A percentile compares a stretch with the other conserved stretches of the same genome.
These are phyloP conservation scores for Achaetomiella virescens DNA, from an alignment of 495 filamentous ascomycete genomes.

Conservation along the genomic window DNA sequence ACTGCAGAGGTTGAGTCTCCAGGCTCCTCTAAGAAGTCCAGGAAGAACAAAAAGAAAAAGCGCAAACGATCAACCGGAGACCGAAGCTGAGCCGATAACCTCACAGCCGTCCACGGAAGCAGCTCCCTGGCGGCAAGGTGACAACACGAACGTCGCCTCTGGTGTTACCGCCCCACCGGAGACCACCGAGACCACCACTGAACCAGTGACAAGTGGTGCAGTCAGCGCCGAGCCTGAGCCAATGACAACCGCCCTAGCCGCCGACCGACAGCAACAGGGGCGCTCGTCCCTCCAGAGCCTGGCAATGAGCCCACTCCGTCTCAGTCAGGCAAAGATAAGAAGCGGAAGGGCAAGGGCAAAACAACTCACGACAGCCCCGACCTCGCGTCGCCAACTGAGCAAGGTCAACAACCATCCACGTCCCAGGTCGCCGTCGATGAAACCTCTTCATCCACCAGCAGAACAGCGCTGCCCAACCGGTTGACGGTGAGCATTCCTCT, in stretches of 20 bases:
- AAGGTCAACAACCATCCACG: background rate
- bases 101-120: background rate
- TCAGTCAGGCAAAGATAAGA: background rate
- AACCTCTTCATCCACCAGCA: background rate
- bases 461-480: background rate
- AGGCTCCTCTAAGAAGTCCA: conserved; percentile 22
- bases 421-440: conserved; percentile 1
- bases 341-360: conserved; percentile 7
- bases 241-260: conserved; percentile 15
- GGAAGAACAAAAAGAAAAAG: conserved; percentile 35
- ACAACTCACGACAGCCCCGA: conserved; percentile 1
- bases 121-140: conserved; percentile 6
- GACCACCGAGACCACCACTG: conserved; percentile 20
- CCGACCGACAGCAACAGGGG: conserved; percentile 7
- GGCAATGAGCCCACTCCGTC: background rate
- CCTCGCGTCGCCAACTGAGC: background rate
- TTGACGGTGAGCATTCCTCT: background rate
- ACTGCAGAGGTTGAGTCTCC: background rate
- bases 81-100: conserved; percentile 11
- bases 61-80: conserved; percentile 19
- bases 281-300: conserved; percentile 7
- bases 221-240: conserved; percentile 14
- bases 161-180: conserved; percentile 16
- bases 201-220: conserved; percentile 26
- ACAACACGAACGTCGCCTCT: background rate